Percentiles rank a stretch among this genome's conserved stretches.
Evolutionary conservation across 2,329 filamentous ascomycete species (phyloP).

Genomic region (Rhinocladiella similis): DNA sequence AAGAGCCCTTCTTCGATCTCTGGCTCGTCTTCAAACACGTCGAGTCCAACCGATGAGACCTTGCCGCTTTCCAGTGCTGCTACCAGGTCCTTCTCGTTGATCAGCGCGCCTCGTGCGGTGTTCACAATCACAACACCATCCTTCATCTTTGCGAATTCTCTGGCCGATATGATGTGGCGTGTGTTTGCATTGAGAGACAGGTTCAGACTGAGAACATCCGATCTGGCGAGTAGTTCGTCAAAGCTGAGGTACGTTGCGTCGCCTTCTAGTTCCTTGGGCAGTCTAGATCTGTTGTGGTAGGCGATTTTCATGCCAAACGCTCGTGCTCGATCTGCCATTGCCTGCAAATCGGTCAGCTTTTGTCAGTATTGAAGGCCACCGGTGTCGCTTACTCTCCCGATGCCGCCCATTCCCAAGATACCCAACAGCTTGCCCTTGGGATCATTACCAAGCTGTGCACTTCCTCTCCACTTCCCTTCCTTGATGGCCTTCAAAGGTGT

Average conservation of each 20-base stretch:
- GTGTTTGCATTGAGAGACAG: constrained; percentile 46
- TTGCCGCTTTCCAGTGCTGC: constrained; percentile 46
- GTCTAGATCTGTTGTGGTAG: constrained; percentile 48
- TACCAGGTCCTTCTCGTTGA: constrained; percentile 50
- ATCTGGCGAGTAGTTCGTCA: constrained; percentile 45
- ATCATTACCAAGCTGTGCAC: constrained; percentile 45
- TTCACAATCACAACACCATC: constrained; percentile 47
- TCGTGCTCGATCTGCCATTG: constrained; percentile 46
- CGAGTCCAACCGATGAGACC: constrained; percentile 46
- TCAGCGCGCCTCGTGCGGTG: constrained; percentile 46
- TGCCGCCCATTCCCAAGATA: constrained; percentile 51
- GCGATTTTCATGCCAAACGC: constrained; percentile 50
- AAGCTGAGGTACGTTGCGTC: constrained; percentile 48
- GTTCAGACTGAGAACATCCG: constrained; percentile 50
- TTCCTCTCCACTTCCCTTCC: constrained; percentile 44
- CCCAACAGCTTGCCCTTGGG: constrained; percentile 47
- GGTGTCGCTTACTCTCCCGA: constrained; percentile 42
- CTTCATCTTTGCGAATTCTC: constrained; percentile 48
- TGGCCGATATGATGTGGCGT: constrained; percentile 47
- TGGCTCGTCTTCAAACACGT: constrained; percentile 51
- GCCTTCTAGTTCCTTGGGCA: constrained; percentile 41
- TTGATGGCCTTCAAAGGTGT: constrained; percentile 43
- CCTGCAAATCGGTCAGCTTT: constrained; percentile 32
- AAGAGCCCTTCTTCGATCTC: constrained; percentile 49
- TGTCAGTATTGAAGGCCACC: background rate